Evolutionary conservation across 2,329 filamentous ascomycete genomes (phyloP), one percentile per base, ranked within the genome.

Genomic region (Fusarium bactridioides): DNA sequence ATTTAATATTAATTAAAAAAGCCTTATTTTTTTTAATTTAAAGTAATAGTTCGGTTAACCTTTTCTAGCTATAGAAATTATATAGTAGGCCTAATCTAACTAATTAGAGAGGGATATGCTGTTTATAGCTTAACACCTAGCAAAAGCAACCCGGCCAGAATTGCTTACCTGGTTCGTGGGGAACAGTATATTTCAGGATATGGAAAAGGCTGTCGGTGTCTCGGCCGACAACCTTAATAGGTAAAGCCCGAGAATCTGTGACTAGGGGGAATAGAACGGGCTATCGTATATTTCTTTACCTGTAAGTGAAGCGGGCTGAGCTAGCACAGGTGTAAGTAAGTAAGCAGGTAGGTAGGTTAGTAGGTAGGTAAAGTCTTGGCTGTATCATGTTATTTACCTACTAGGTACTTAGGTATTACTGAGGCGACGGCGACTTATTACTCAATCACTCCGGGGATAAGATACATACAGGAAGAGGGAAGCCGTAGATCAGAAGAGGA

Each of bases 151-250:
- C 62, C 54, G 54, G 41, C n/a, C 31, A 65, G 47, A 44, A 25
- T 27, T 35, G 29, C 33, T 53, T 27, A 13, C 27, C 50, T 29
- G 41, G 65, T 54, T 64, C 51, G 63, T 71, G 68, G 63, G 68
- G 69, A 64, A 64, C 15, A 48, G 69, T 60, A 64, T 7, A 41
- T 25, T 37, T 50, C 50, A 63, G 12, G 40, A 37, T 33, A 35
- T 31, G 27, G 33, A 54, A 58, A 35, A 27, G 37, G 23, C 29
- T 47, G 43, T 44, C 25, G 31, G 29, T 43, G 43, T 50, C 41
- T 37, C 48, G 56, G 51, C 51, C 47, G 44, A 35, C 8, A 45
- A 43, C 66, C 67, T n/a, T 56, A n/a, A 58, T 47, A 47, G 40
- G 47, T 18, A 57, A 53, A 31, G 33, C 9, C 40, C n/a, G 47